Percentiles rank a stretch among this genome's conserved stretches.
These are phyloP conservation scores for Ampelomyces quisqualis DNA, from an alignment of 2,329 filamentous ascomycete species.

Conservation along the genomic window DNA sequence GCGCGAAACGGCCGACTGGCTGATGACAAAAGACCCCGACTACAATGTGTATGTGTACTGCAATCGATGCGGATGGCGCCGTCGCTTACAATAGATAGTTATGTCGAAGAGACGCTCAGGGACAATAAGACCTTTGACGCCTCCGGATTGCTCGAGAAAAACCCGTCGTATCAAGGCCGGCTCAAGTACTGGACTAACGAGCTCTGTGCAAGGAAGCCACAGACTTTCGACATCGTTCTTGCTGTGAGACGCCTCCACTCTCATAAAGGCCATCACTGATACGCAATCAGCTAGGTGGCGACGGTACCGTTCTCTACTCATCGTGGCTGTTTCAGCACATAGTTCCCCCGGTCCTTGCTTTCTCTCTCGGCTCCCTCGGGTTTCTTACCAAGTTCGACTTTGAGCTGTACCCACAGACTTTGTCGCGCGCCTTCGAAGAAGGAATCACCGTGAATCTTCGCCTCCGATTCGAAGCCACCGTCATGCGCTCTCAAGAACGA, in stretches of 20 bases:
- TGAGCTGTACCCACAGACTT: slow-evolving; percentile 66
- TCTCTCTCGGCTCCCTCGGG: slow-evolving; percentile 85
- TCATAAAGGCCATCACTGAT: slow-evolving; percentile 2
- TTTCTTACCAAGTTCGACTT: slow-evolving; percentile 98
- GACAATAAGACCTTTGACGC: slow-evolving; percentile 73
- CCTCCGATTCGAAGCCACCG: slow-evolving; percentile 85
- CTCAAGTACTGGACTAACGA: slow-evolving; percentile 81
- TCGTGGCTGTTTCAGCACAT: slow-evolving; percentile 97
- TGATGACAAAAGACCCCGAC: slow-evolving; percentile 68
- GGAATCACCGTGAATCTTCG: slow-evolving; percentile 87
- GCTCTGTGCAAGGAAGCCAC: slow-evolving; percentile 74
- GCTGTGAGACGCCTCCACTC: slow-evolving; percentile 54
- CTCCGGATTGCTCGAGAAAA: slow-evolving; percentile 64
- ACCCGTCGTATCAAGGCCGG: slow-evolving; percentile 56
- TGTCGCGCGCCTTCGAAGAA: slow-evolving; percentile 71
- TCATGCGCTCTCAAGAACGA: slow-evolving; percentile 73
- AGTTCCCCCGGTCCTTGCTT: slow-evolving; percentile 89
- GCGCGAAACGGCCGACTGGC: slow-evolving; percentile 74
- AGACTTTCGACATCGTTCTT: slow-evolving; percentile 90
- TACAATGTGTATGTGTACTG: slow-evolving; percentile 67
- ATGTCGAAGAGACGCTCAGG: slow-evolving; percentile 75
- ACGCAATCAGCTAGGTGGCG: slow-evolving; percentile 67
- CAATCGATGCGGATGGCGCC: slow-evolving; percentile 6
- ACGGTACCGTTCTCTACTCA: slow-evolving; percentile 95
- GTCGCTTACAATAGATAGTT: slow-evolving; percentile 35